Evolutionary conservation across 257 asterid genomes (phyloP).

Genomic region (Galeopsis tetrahit): DNA sequence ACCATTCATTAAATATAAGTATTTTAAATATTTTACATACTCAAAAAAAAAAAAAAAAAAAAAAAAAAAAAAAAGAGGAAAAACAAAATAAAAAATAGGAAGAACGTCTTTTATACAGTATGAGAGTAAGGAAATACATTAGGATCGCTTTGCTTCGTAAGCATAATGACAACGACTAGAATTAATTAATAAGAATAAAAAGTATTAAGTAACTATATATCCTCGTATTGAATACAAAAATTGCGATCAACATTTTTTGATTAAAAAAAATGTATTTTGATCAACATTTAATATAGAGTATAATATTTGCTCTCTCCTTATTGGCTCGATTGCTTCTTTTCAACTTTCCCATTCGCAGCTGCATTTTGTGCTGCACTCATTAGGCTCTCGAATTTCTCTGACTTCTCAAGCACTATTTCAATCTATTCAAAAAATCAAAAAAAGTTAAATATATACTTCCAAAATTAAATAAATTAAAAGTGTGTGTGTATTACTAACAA

Average conservation of each 20-base stretch:
- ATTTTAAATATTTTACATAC: too few relatives aligned
- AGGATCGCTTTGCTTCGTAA: constrained; percentile 29
- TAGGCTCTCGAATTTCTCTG: constrained; percentile 75
- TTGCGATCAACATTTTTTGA: constrained; percentile 25
- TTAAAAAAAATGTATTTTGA: constrained; percentile 18
- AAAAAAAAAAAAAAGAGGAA: constrained; percentile 22
- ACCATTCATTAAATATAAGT: too few relatives aligned
- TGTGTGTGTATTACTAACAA: neutral
- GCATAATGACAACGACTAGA: constrained; percentile 24
- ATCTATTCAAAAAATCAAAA: constrained; percentile 37
- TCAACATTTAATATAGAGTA: neutral
- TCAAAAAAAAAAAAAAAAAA: constrained; percentile 7
- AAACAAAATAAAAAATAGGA: constrained; percentile 22
- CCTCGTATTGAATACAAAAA: constrained; percentile 42
- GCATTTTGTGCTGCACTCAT: constrained; percentile 50
- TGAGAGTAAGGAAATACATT: constrained; percentile 32
- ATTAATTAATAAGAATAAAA: constrained; percentile 28
- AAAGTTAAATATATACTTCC: neutral
- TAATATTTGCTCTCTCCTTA: neutral
- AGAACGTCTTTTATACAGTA: constrained; percentile 22
- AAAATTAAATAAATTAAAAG: neutral
- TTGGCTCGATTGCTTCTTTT: constrained; percentile 41
- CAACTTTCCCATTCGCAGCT: constrained; percentile 45
- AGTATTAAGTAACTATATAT: constrained; percentile 28
- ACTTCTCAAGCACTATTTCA: constrained; percentile 80